Percentiles rank a stretch among this genome's conserved stretches.
phyloP scores from a whole-genome alignment of 1,284 basidiomycete genomes.

The Boletus austroedulis region DNA sequence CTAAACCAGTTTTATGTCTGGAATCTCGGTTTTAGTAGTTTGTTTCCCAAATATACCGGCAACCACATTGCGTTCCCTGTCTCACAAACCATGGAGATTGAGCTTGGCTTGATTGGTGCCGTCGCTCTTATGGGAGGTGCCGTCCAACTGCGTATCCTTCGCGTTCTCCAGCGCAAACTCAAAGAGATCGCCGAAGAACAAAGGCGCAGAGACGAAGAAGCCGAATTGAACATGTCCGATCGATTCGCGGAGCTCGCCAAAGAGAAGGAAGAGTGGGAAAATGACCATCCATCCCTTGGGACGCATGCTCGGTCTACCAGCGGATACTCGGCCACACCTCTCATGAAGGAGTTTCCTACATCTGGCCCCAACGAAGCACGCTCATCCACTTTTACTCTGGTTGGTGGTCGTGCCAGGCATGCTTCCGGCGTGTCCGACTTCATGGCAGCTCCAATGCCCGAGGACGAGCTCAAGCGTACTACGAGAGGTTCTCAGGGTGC shows the following conservation, averaged over 20 bases:
- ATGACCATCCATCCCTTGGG: constrained; percentile 64
- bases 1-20: constrained; percentile 81
- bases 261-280: constrained; percentile 86
- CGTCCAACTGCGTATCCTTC: constrained; percentile 85
- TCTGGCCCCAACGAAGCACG: constrained; percentile 50
- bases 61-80: constrained; percentile 78
- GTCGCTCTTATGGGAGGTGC: constrained; percentile 84
- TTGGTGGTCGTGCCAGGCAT: constrained; percentile 51
- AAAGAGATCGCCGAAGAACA: constrained; percentile 78
- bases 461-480: constrained; percentile 56
- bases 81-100: constrained; percentile 89
- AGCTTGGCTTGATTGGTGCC: constrained; percentile 83
- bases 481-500: constrained; percentile 49
- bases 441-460: constrained; percentile 55
- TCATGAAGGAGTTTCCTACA: constrained; percentile 57
- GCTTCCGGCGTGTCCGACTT: constrained; percentile 71
- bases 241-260: constrained; percentile 63
- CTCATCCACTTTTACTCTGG: constrained; percentile 49
- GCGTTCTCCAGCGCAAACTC: constrained; percentile 74
- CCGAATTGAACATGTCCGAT: constrained; percentile 72
- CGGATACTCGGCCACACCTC: constrained; percentile 49
- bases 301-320: constrained; percentile 65
- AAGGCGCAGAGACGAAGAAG: constrained; percentile 68
- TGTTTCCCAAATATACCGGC: constrained; percentile 74
- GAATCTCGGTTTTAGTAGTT: constrained; percentile 80